Percentiles rank a stretch among this genome's conserved stretches.
phyloP scores from a whole-genome alignment of 2,329 filamentous ascomycete genomes.

The Arthrobotrys pseudoclavata region DNA sequence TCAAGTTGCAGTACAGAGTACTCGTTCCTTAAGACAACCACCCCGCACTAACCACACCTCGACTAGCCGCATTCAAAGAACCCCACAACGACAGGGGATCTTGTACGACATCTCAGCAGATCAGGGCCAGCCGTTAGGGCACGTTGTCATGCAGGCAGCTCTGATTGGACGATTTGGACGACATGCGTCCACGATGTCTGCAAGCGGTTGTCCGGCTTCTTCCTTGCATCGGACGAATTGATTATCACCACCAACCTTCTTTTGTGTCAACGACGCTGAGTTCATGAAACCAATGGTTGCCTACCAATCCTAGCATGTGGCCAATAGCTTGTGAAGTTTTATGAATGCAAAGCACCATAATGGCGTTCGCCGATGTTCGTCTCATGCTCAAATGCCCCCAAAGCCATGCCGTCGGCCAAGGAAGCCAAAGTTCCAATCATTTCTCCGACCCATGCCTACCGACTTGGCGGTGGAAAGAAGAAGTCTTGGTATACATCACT shows the following conservation, averaged over 20 bases:
- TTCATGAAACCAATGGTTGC: conserved; percentile 48
- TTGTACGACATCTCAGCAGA: conserved; percentile 54
- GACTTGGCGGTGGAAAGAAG: conserved; percentile 43
- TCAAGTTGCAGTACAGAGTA: not conserved
- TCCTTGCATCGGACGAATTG: conserved; percentile 34
- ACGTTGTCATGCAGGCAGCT: conserved; percentile 27
- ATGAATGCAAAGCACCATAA: conserved; percentile 10
- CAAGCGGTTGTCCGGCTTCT: conserved; percentile 13
- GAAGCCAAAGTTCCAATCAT: conserved; percentile 16
- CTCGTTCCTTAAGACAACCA: conserved; percentile 1
- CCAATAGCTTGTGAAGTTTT: not conserved
- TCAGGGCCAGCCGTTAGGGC: conserved; percentile 57
- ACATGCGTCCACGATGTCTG: conserved; percentile 12
- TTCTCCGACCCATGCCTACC: conserved; percentile 20
- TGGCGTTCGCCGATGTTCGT: conserved; percentile 44
- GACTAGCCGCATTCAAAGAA: conserved; percentile 18
- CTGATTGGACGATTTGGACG: conserved; percentile 45
- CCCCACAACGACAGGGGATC: conserved; percentile 28
- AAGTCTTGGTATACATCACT: conserved; percentile 55
- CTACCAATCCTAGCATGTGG: conserved; percentile 53
- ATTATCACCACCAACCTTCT: conserved; percentile 17
- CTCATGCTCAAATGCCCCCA: not conserved
- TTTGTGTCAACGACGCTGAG: not conserved
- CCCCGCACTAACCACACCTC: conserved; percentile 25
- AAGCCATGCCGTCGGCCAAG: conserved; percentile 31